These are phyloP conservation scores for Lodderomyces margitis DNA, from an alignment of 1,139 yeast species.

Conservation along the genomic window DNA sequence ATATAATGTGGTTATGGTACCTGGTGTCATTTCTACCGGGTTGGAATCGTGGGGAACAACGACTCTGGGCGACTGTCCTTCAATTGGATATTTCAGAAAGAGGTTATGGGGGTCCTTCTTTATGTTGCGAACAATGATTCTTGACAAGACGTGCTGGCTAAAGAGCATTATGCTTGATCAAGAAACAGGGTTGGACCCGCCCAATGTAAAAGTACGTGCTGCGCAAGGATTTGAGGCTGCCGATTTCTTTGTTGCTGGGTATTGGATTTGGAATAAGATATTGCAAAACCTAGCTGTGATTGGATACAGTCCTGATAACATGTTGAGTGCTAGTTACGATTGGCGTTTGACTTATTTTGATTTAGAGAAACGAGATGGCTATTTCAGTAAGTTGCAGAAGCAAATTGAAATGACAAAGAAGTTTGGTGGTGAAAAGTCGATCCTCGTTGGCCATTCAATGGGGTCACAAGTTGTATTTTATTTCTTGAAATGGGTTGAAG, in stretches of 20 bases:
- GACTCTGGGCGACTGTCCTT: constrained; percentile 67
- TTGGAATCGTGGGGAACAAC: constrained; percentile 87
- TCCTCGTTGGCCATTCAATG: constrained; percentile 93
- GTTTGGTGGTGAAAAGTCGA: constrained; percentile 65
- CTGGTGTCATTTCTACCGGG: constrained; percentile 95
- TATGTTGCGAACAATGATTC: constrained; percentile 88
- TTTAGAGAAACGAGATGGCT: constrained; percentile 81
- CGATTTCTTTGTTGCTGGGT: constrained; percentile 94
- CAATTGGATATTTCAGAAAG: constrained; percentile 80
- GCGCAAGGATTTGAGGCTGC: constrained; percentile 98
- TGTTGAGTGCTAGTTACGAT: constrained; percentile 91
- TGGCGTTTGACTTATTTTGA: constrained; percentile 93
- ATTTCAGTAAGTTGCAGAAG: constrained; percentile 70
- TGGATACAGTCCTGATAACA: constrained; percentile 88
- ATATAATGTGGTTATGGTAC: constrained; percentile 86
- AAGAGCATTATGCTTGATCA: constrained; percentile 87
- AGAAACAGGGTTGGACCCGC: constrained; percentile 90
- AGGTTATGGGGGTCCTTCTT: constrained; percentile 96
- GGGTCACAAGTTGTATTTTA: constrained; percentile 87
- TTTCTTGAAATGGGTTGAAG: constrained; percentile 95
- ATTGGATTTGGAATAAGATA: constrained; percentile 98
- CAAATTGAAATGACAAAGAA: constrained; percentile 59
- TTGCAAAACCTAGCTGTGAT: constrained; percentile 89
- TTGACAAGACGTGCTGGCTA: constrained; percentile 92
- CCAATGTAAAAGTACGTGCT: constrained; percentile 74